Evolutionary conservation across 2,329 filamentous ascomycete species (phyloP).

Genomic region (Fusarium buharicum): DNA sequence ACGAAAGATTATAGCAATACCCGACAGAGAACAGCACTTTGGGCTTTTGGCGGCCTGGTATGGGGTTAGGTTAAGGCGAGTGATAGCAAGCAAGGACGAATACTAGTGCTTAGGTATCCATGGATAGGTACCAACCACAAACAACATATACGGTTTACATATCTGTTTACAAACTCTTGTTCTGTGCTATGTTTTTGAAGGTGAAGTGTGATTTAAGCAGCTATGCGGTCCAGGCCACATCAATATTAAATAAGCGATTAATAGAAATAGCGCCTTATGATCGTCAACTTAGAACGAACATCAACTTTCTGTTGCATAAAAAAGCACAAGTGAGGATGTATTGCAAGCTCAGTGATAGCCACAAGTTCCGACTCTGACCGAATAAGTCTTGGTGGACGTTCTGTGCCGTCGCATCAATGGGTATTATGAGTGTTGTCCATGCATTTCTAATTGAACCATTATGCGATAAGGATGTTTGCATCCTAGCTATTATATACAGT

Average conservation of each 20-base stretch:
- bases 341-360: background rate
- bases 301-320: background rate
- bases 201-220: background rate
- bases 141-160: constrained; percentile 16
- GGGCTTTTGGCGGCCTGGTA: background rate
- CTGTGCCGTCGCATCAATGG: background rate
- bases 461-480: background rate
- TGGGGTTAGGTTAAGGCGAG: constrained; percentile 6
- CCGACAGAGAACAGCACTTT: constrained; percentile 7
- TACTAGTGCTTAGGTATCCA: constrained; percentile 3
- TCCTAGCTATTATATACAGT: background rate
- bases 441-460: background rate
- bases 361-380: background rate
- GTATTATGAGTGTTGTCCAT: background rate
- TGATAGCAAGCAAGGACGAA: constrained; percentile 2
- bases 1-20: constrained; percentile 9
- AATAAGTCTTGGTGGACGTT: background rate
- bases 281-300: background rate
- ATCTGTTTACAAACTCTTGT: background rate
- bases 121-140: constrained; percentile 23
- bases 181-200: background rate
- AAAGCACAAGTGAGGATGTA: no score
- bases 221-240: no score
- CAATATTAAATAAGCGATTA: background rate
- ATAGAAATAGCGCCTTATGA: background rate